A percentile compares a stretch with the other conserved stretches of the same genome.
Conservation (phyloP, 2,329 filamentous ascomycete species). For the Tricladium varicosporioides region DNA sequence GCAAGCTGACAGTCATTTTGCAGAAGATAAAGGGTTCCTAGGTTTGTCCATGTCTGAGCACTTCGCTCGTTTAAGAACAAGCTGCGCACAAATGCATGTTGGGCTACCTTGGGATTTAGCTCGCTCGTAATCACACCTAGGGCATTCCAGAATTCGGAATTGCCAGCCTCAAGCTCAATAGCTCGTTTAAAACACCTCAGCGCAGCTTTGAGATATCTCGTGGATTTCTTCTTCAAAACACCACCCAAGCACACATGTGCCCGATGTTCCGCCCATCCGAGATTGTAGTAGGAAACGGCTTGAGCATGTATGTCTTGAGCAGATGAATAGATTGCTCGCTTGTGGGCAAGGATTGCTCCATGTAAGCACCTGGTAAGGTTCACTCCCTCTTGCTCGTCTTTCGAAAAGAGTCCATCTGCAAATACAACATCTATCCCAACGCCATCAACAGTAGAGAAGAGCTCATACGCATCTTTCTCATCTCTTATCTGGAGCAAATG, state of each 20-base stretch:
- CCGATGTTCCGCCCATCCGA: slow-evolving; percentile 89
- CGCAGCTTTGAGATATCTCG: slow-evolving; percentile 73
- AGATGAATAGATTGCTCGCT: slow-evolving; percentile 75
- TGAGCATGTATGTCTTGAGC: slow-evolving; percentile 78
- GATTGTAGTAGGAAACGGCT: slow-evolving; percentile 94
- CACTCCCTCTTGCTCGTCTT: slow-evolving; percentile 31
- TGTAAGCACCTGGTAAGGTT: slow-evolving; percentile 61
- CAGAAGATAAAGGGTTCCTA: slow-evolving; percentile 81
- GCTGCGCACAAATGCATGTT: slow-evolving; percentile 90
- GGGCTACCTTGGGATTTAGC: slow-evolving; percentile 81
- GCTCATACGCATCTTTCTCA: slow-evolving; percentile 52
- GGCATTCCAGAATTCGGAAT: slow-evolving; percentile 96
- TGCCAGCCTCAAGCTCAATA: slow-evolving; percentile 92
- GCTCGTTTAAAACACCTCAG: slow-evolving; percentile 92
- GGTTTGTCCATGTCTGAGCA: slow-evolving; percentile 83
- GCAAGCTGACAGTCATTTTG: slow-evolving; percentile 84
- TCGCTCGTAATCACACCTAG: slow-evolving; percentile 86
- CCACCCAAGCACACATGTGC: slow-evolving; percentile 67
- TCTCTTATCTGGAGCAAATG: slow-evolving; percentile 55
- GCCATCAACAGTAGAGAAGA: slow-evolving; percentile 69
- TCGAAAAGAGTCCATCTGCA: slow-evolving; percentile 33
- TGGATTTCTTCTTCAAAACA: slow-evolving; percentile 52
- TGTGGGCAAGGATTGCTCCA: slow-evolving; percentile 79
- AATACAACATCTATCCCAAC: slow-evolving; percentile 43
- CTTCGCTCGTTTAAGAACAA: slow-evolving; percentile 89